Base-by-base conservation (phyloP, 768 basidiomycete species). In the Tylopilus balloui region DNA sequence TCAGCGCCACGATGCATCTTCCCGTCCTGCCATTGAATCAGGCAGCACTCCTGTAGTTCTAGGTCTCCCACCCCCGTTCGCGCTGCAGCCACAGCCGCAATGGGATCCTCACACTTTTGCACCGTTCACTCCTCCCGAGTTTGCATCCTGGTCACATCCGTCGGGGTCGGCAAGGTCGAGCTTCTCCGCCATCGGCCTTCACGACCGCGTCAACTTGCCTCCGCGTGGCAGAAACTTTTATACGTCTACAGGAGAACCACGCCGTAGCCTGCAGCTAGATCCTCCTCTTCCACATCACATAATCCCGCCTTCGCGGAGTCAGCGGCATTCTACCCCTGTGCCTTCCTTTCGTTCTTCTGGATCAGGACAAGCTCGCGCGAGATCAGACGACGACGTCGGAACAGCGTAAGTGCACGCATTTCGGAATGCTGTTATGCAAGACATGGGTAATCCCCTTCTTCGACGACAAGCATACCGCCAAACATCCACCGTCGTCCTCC, bases 21-120 rank as follows among this genome's bases (percentile, higher is more conserved):
- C 56, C 24, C 64, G 54, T 41, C 50, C 56, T 10, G 5, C 58
- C 13, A 39, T 48, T 28, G 58, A 59, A n/a, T 52, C 40, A 25
- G 34, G 41, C 31, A 59, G 47, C 37, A 56, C 44, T 11, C 32
- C 57, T 23, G 20, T 35, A 19, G 36, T 28, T 17, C 53, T 52
- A 17, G 54, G 48, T 45, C 62, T 77, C 32, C 69, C 76, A 0
- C 75, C 84, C 14, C 86, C 85, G 3, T 85, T 80, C 59, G 78
- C 81, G 10, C 68, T 88, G 4, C 81, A 86, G 60, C 86, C 85
- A 3, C 70, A 68, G 45, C 84, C 84, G 1, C 83, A 79, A 44
- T 86, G 85, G 84, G 78, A 83, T 48, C 70, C 67, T 35, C 63
- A 69, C 3, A 59, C 71, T 0, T 76, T 74, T 60, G 49, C 62